Conservation (phyloP, 257 asterid genomes). For the Handroanthus guayacan region DNA sequence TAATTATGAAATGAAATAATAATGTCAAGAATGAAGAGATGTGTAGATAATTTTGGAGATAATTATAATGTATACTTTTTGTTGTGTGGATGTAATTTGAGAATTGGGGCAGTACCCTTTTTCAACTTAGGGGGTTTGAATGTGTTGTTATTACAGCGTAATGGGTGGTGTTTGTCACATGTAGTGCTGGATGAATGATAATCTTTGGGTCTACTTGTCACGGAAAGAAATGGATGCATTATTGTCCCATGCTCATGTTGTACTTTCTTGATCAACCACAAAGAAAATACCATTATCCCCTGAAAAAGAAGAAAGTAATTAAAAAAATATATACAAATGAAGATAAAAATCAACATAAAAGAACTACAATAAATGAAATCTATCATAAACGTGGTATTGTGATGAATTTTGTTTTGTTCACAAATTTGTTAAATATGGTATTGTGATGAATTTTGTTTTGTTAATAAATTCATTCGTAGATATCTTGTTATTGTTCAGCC, state of each 20-base stretch:
- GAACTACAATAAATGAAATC: too few relatives aligned
- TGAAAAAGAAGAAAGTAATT: not conserved
- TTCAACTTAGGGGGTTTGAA: not conserved
- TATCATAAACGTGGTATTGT: too few relatives aligned
- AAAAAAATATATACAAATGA: not conserved
- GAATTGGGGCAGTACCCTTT: not conserved
- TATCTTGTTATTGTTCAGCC: too few relatives aligned
- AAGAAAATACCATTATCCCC: not conserved
- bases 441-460: too few relatives aligned
- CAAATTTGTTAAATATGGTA: too few relatives aligned
- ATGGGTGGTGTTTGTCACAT: slow-evolving; percentile 51
- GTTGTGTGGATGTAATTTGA: not conserved
- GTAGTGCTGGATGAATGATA: slow-evolving; percentile 53
- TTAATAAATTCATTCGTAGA: too few relatives aligned
- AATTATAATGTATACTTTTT: not conserved
- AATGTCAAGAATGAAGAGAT: slow-evolving; percentile 10
- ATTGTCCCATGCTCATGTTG: slow-evolving; percentile 37
- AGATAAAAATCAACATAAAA: too few relatives aligned
- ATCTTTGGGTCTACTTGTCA: slow-evolving; percentile 44
- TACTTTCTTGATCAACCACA: not conserved
- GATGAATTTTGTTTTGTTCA: too few relatives aligned
- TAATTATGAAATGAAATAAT: slow-evolving; percentile 6
- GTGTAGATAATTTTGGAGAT: slow-evolving; percentile 7
- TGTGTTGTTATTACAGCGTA: slow-evolving; percentile 30
- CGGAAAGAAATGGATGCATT: slow-evolving; percentile 43